Evolutionary conservation across 306 rosid genomes (phyloP), one percentile per base, ranked within the genome.

Genomic region (Rubus parviflorus): DNA sequence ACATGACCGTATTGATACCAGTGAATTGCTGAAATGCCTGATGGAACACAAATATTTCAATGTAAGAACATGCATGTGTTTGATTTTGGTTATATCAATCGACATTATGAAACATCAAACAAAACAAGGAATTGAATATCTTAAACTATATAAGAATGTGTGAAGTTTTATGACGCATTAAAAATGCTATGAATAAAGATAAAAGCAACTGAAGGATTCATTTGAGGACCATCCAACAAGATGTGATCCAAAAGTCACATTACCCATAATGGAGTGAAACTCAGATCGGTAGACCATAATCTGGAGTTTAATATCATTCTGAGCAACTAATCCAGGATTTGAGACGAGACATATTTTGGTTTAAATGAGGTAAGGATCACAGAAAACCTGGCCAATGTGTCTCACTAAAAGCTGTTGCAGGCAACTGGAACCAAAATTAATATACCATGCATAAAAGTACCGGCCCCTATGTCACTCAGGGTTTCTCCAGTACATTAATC

Each of bases 11-110:
- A 88, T 94, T 94, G 82, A 94, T 94, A 47, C 98, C 98, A 52
- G 94, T 89, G 72, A 94, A 94, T 82, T 94, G 97, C 86, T 94
- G 98, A 75, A 94, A 94, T 41, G 97, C 98, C 98, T 94, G 88
- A 22, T 81, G 22, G 38, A 81, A 20, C 42, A 63, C 38, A 70
- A 43, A 52, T 20, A 15, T 75, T 74, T 75, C 58, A 75, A 12
- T 13, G 46, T 35, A 25, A 47, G 68, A 42, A 25, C 51, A 46
- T 47, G 25, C 41, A 53, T 35, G 1, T 40, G 23, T 63, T 51
- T 7, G 41, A 61, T 25, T 23, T 42, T 64, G 4, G 49, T 53
- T 23, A 30, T 63, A 72, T 22, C 48, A 22, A 38, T 49, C 63
- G 73, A 30, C 13, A 46, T n/a, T 13, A 72, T 12, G 41, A 70